These are phyloP conservation scores for Penicillium sp. DNA, from an alignment of 2,329 filamentous ascomycete species.

Conservation along the genomic window DNA sequence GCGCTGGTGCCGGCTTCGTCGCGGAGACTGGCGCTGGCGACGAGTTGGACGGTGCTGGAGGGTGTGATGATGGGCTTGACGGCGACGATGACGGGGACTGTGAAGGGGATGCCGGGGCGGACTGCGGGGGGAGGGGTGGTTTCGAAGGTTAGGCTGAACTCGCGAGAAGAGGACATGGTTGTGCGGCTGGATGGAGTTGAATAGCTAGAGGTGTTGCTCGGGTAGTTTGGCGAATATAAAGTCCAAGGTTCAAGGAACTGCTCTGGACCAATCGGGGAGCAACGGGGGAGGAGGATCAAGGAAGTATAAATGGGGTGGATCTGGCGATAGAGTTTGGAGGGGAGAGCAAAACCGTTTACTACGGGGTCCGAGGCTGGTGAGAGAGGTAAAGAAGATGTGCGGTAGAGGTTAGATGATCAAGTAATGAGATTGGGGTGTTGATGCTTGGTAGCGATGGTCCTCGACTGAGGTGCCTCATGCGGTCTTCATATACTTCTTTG, in stretches of 20 bases:
- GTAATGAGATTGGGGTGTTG: background rate
- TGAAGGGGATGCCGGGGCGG: conserved; percentile 30
- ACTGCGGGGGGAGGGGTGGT: conserved; percentile 29
- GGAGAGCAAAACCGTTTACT: background rate
- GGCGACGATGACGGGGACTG: conserved; percentile 34
- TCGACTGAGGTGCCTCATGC: conserved; percentile 3
- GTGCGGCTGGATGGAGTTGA: background rate
- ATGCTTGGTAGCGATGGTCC: background rate
- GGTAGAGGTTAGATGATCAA: background rate
- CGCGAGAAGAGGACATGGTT: conserved; percentile 25
- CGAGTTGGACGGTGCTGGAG: conserved; percentile 27
- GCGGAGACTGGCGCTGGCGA: conserved; percentile 30
- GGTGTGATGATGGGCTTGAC: conserved; percentile 32
- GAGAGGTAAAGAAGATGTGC: background rate
- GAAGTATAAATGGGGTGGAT: conserved; percentile 11
- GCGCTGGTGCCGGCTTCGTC: conserved; percentile 27
- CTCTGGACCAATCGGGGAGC: conserved; percentile 5
- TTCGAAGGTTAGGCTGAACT: conserved; percentile 35
- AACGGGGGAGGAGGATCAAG: background rate
- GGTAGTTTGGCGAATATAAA: conserved; percentile 1
- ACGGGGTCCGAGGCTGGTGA: background rate
- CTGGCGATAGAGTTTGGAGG: background rate
- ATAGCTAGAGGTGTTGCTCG: background rate
- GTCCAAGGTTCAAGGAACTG: conserved; percentile 1
- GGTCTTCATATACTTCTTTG: conserved; percentile 25